Conservation (phyloP, 805 yeast genomes). For the Isabelozyma heimii region DNA sequence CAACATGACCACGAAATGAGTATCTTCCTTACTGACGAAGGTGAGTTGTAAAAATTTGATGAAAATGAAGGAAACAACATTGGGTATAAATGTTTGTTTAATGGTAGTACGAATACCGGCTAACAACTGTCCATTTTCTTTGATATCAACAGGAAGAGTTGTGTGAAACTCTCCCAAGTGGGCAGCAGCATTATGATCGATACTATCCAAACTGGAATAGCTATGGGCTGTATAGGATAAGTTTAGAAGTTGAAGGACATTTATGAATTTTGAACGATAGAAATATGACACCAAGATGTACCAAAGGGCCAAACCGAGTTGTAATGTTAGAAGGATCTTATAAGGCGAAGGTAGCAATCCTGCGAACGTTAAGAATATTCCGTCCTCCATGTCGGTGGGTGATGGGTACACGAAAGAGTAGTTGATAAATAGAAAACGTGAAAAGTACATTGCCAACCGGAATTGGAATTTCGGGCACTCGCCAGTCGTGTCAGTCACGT, state of each 20-base stretch:
- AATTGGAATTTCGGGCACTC: not conserved
- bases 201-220: slow-evolving; percentile 23
- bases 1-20: slow-evolving; percentile 7
- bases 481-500: not conserved
- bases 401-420: not conserved
- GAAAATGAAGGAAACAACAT: slow-evolving; percentile 18
- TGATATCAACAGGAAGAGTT: slow-evolving; percentile 22
- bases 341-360: slow-evolving; percentile 37
- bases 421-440: too few relatives aligned
- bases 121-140: slow-evolving; percentile 29
- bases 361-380: slow-evolving; percentile 17
- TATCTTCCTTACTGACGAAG: slow-evolving; percentile 10
- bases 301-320: slow-evolving; percentile 57
- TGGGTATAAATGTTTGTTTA: slow-evolving; percentile 20
- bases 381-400: slow-evolving; percentile 3
- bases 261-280: slow-evolving; percentile 35
- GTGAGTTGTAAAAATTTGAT: slow-evolving; percentile 19
- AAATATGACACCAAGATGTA: slow-evolving; percentile 41
- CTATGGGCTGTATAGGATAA: slow-evolving; percentile 39
- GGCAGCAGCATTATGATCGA: slow-evolving; percentile 7
- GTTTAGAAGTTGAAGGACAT: slow-evolving; percentile 43
- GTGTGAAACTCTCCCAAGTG: slow-evolving; percentile 33
- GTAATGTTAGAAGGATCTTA: slow-evolving; percentile 47
- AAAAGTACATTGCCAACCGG: not conserved
- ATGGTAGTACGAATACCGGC: slow-evolving; percentile 34